phyloP scores from a whole-genome alignment of 331 rosid genomes.

The Quercus lobata region DNA sequence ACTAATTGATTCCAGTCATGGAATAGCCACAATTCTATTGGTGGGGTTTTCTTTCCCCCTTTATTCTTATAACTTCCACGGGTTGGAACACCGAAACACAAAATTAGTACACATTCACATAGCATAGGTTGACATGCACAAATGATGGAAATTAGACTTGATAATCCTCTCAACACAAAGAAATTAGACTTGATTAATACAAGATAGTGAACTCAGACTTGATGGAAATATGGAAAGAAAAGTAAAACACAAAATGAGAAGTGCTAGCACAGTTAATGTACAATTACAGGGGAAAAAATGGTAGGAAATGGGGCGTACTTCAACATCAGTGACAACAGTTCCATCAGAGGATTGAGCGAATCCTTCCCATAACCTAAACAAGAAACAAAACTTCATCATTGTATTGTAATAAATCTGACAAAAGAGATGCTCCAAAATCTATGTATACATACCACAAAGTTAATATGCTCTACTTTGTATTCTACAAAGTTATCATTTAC shows the following conservation, averaged over 20 bases:
- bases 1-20: background rate
- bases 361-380: constrained; percentile 87
- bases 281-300: background rate
- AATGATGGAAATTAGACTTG: background rate
- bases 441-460: no score
- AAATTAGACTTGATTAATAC: background rate
- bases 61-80: background rate
- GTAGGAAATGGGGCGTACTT: constrained; percentile 45
- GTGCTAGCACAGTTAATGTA: background rate
- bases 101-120: background rate
- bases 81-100: background rate
- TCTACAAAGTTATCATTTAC: background rate
- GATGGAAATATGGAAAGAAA: background rate
- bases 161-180: no score
- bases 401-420: background rate
- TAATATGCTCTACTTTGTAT: no score
- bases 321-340: constrained; percentile 76
- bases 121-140: background rate
- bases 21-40: background rate
- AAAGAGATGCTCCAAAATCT: background rate
- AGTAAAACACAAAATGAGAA: background rate
- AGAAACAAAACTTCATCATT: constrained; percentile 10
- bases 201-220: background rate
- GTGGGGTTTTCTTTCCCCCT: background rate
- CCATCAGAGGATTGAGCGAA: constrained; percentile 89